These are phyloP conservation scores for Tetramitus jugosus DNA, from an alignment of 208 protist species.

Conservation along the genomic window DNA sequence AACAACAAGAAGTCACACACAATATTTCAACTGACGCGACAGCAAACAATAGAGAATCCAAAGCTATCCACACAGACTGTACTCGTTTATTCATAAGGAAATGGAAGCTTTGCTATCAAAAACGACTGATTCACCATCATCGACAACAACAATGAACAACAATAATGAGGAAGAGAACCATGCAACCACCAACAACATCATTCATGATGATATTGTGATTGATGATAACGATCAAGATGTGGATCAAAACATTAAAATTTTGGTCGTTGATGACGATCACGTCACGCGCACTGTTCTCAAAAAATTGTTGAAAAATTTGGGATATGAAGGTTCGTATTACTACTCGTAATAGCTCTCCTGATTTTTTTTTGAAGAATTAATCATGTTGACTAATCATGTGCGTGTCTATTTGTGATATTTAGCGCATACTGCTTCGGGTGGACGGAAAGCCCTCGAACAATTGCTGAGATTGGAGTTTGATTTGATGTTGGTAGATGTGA, in stretches of 20 bases:
- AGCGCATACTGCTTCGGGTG: neutral
- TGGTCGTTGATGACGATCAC: slow-evolving; percentile 14
- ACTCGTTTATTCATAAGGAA: no score
- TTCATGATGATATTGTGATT: neutral
- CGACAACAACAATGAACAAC: no score
- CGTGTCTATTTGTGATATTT: no score
- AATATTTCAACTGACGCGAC: no score
- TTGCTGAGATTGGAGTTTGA: neutral
- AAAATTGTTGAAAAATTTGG: neutral
- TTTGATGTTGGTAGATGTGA: neutral
- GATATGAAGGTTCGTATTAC: neutral
- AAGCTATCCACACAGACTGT: no score
- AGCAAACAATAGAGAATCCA: no score
- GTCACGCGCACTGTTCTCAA: neutral
- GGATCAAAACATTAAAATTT: neutral
- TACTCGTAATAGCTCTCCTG: neutral
- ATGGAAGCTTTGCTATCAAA: no score
- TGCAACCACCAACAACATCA: neutral
- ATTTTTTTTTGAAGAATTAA: no score
- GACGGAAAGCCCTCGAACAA: neutral
- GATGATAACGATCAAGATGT: neutral
- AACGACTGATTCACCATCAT: no score
- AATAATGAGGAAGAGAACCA: neutral
- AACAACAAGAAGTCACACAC: no score
- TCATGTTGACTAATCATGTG: no score